Evolutionary conservation across 305 asterid genomes (phyloP).

Genomic region (Fraxinus ornus): DNA sequence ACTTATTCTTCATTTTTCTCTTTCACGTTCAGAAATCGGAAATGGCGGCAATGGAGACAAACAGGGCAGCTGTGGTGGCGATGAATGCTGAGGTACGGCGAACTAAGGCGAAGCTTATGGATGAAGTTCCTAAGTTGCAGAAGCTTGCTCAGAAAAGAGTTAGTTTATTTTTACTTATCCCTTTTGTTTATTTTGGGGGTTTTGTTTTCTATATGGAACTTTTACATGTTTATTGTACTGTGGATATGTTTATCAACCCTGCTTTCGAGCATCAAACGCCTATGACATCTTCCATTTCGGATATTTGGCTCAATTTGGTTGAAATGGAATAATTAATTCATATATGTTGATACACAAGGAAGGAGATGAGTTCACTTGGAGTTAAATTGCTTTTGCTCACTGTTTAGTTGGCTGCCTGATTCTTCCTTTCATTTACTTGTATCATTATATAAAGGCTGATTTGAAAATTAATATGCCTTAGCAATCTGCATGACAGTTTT

Average conservation of each 20-base stretch:
- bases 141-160: slow-evolving; percentile 82
- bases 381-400: neutral
- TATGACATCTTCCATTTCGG: neutral
- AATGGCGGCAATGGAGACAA: slow-evolving; percentile 59
- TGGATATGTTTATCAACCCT: neutral
- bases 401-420: neutral
- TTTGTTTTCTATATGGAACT: neutral
- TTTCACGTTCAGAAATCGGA: slow-evolving; percentile 49
- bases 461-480: neutral
- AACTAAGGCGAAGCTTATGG: slow-evolving; percentile 72
- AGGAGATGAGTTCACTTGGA: neutral
- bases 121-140: slow-evolving; percentile 74
- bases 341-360: neutral
- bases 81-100: slow-evolving; percentile 90
- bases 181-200: neutral
- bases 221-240: neutral
- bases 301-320: neutral
- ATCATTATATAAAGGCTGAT: neutral
- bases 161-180: neutral
- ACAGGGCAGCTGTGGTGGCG: slow-evolving; percentile 85
- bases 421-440: neutral
- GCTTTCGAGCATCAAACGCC: neutral
- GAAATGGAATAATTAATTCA: neutral
- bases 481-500: neutral
- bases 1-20: neutral